Base-by-base conservation (phyloP, 345 rosid species). In the Garcia nutans region DNA sequence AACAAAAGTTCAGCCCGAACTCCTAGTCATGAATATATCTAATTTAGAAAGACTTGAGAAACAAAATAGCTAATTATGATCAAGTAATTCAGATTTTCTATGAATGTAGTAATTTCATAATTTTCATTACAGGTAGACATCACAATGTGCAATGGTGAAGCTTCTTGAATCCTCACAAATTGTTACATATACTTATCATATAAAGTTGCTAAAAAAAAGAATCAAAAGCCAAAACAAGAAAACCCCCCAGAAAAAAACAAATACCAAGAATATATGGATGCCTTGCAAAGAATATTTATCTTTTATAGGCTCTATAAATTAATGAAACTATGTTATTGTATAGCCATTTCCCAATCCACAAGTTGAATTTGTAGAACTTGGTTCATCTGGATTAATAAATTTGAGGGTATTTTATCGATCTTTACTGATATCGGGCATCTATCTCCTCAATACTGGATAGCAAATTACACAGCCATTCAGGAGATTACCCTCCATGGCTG, bases 281-380 rank as follows among this genome's bases (percentile, higher is more conserved):
- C 71, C 71, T 68, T 69, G 41, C 23, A 50, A 69, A 69, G 72
- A 69, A 69, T 69, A 68, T 37, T 26, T 26, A 8, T 49, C 13
- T 13, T 50, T 68, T 50, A 49, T 50, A 10, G 44, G 60, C 72
- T 26, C 23, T 69, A 50, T 69, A 26, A 69, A 69, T 26, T 50
- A 69, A 69, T 44, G 26, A 69, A 69, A 31, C 72, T 69, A 69
- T 24, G 72, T 69, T 52, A 69, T 69, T 52, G 58, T 67, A 24
- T 67, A 47, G 42, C 60, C 52, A 50, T 69, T 50, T 22, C 16
- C 13, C 42, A 24, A 20, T 24, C 24, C 7, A 52, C 59, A 50
- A 15, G 44, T 44, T 24, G 52, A 26, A 44, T 45, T 22, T 45
- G 26, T 1, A 67, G 42, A 31, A 19, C 47, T 54, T 19, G 49